A percentile compares a stretch with the other conserved stretches of the same genome.
Conservation (phyloP, 192 early-diverging fungal species). For the Diversispora epigaea region DNA sequence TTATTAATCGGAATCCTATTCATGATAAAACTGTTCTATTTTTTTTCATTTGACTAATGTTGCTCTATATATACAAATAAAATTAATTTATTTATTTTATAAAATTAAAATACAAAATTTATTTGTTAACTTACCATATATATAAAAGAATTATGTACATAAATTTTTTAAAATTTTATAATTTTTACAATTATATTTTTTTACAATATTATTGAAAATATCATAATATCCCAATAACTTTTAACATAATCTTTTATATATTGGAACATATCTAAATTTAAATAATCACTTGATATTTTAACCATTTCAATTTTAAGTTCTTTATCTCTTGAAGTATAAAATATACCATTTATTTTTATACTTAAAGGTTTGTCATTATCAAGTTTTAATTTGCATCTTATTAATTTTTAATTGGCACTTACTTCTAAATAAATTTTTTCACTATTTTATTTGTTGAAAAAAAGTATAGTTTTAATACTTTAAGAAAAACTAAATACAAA, state of each 20-base stretch:
- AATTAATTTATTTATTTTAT: conserved; percentile 5
- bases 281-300: conserved; percentile 22
- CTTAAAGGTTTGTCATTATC: conserved; percentile 17
- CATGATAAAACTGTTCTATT: no score
- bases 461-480: background rate
- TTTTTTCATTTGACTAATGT: no score
- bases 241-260: conserved; percentile 31
- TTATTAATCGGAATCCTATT: no score
- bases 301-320: conserved; percentile 29
- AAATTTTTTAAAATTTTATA: conserved; percentile 22
- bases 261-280: conserved; percentile 14
- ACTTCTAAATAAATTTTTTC: background rate
- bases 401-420: conserved; percentile 8
- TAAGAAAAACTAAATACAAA: conserved; percentile 10
- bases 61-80: conserved; percentile 24
- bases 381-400: background rate
- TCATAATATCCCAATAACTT: conserved; percentile 13
- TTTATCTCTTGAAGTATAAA: conserved; percentile 17
- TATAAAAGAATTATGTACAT: conserved; percentile 23
- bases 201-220: conserved; percentile 19
- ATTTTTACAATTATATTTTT: conserved; percentile 13
- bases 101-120: conserved; percentile 8
- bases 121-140: conserved; percentile 27
- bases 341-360: conserved; percentile 9
- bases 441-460: conserved; percentile 8